phyloP scores from a whole-genome alignment of 768 basidiomycete genomes.

The Lactarius indigo region DNA sequence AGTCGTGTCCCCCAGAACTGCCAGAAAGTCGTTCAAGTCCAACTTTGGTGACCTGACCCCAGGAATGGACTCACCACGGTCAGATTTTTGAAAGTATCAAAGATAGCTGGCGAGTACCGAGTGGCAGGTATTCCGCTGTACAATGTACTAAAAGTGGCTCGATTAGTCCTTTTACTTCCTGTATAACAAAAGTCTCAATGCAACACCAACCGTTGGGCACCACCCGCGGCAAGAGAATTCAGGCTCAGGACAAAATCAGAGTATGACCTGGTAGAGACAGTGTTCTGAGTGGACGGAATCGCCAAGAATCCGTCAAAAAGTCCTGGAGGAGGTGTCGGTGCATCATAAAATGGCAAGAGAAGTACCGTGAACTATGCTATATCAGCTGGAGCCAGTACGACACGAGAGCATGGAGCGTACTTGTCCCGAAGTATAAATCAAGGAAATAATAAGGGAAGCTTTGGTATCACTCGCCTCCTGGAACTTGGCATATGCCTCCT shows the following conservation, averaged over 20 bases:
- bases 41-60: background rate
- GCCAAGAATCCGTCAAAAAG: conserved; percentile 26
- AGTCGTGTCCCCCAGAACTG: conserved; percentile 13
- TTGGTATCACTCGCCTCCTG: background rate
- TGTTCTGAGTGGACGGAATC: background rate
- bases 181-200: background rate
- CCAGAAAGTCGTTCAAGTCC: background rate
- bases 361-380: background rate
- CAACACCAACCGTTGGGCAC: background rate
- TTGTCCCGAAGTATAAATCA: background rate
- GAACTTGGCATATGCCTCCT: background rate
- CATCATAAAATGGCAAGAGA: conserved; percentile 24
- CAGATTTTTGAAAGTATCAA: background rate
- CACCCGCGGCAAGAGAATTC: background rate
- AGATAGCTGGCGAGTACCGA: background rate
- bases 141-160: background rate
- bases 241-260: background rate
- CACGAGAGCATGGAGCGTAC: background rate
- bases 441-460: background rate
- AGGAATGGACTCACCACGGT: background rate
- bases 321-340: conserved; percentile 17
- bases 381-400: background rate
- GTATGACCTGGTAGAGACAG: conserved; percentile 1
- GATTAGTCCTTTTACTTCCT: background rate
- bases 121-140: background rate